phyloP scores from a whole-genome alignment of 2,329 filamentous ascomycete species.

The Apiospora arundinis region DNA sequence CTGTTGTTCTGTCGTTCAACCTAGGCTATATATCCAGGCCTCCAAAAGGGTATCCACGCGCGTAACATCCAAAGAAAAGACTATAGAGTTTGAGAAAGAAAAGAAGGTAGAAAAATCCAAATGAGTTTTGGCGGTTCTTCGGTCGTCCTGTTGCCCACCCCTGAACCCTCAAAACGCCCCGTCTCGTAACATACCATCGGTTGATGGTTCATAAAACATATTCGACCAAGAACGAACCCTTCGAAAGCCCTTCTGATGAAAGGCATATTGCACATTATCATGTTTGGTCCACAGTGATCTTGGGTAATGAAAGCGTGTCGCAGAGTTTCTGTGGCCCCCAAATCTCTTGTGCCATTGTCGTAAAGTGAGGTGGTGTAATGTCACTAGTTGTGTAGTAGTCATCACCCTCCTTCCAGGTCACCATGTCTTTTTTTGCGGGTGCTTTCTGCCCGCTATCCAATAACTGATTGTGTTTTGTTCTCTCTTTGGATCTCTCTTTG shows the following conservation, averaged over 20 bases:
- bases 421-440: background rate
- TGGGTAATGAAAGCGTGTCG: background rate
- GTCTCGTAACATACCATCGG: background rate
- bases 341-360: slow-evolving; percentile 2
- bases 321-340: slow-evolving; percentile 10
- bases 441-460: background rate
- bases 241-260: background rate
- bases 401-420: background rate
- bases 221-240: background rate
- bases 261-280: background rate
- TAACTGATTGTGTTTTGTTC: background rate
- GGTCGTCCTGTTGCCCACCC: background rate
- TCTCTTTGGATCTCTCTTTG: background rate
- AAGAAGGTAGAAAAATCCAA: background rate
- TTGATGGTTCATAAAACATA: background rate
- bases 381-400: background rate
- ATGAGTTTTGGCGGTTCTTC: background rate
- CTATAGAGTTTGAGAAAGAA: too few species aligned
- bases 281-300: background rate
- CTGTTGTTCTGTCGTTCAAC: background rate
- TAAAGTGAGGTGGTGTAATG: background rate
- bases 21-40: background rate
- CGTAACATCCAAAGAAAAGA: background rate
- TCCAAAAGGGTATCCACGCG: slow-evolving; percentile 8
- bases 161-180: background rate